These are phyloP conservation scores for Cyclostephanos invisitatus DNA, from an alignment of 108 stramenopile genomes.

Conservation along the genomic window DNA sequence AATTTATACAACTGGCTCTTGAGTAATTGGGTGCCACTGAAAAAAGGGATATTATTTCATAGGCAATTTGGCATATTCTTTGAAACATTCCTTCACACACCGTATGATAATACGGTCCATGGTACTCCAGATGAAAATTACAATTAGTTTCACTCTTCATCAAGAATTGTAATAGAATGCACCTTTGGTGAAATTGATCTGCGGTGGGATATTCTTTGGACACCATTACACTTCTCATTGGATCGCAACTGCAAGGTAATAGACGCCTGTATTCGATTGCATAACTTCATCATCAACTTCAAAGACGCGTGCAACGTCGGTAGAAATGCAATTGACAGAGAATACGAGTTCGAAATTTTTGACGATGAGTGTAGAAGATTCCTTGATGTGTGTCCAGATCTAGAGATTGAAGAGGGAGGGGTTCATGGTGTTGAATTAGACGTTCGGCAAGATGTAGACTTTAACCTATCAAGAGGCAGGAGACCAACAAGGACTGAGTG, in stretches of 20 bases:
- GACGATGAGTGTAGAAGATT: slow-evolving; percentile 7
- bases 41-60: slow-evolving; percentile 5
- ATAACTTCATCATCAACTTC: slow-evolving; percentile 26
- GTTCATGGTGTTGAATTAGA: neutral
- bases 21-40: neutral
- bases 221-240: slow-evolving; percentile 15
- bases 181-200: slow-evolving; percentile 42
- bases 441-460: neutral
- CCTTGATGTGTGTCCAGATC: neutral
- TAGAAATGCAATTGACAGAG: neutral
- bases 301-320: slow-evolving; percentile 9
- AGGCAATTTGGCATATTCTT: slow-evolving; percentile 25
- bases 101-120: slow-evolving; percentile 24
- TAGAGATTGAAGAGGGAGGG: neutral
- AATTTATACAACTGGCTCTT: slow-evolving; percentile 1
- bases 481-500: neutral
- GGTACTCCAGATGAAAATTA: slow-evolving; percentile 23
- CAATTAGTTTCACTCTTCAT: slow-evolving; percentile 33
- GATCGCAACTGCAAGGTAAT: slow-evolving; percentile 15
- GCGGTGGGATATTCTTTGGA: slow-evolving; percentile 46
- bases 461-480: neutral
- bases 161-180: slow-evolving; percentile 32
- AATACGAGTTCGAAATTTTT: neutral
- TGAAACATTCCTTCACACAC: slow-evolving; percentile 26
- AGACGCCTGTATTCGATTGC: slow-evolving; percentile 25